Base-by-base conservation (phyloP, 2,329 filamentous ascomycete species). In the Cladobotryum protrusum region DNA sequence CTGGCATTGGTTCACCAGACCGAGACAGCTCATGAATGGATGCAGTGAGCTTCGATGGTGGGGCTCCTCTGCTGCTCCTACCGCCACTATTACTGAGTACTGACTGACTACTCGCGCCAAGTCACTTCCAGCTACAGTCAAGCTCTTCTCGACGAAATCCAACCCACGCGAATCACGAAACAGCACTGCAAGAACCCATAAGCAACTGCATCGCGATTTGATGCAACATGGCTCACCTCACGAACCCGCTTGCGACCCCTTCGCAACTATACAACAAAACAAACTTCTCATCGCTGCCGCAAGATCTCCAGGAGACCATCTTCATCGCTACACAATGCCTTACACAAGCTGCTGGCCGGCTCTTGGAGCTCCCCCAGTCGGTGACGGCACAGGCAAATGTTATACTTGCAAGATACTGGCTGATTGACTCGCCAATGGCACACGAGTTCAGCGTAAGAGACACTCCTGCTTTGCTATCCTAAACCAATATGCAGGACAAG, bases 331-430 rank as follows among this genome's bases (percentile, higher is more conserved):
- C 85, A 34, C 83, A 87, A 63, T 79, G 80, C 58, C 78, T 92
- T 40, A 88, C 86, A 3, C 88, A 93, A 67, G 82, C 85, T 18
- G 86, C 87, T 11, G 88, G 88, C 29, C 77, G 95, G 45, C 79
- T 97, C 15, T 77, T 99, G 3, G 82, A 88, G 43, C 76, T 97
- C 36, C 87, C 89, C 6, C 90, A 96, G 64, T 88, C 90, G 58
- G 82, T 89, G 36, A 88, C 93, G 36, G 87, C 90, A 4, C 87
- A 90, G 61, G 89, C 91, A 3, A 88, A 91, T 62, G 82, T 96
- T 37, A 70, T 93, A 0, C 81, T 95, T 33, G 85, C 86, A 46
- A 81, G 92, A 13, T 93, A 89, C 69, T 95, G 87, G 85, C 72
- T 89, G 19, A 66, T 74, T 20, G 76, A 72, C 63, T 80, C 67